Evolutionary conservation across 805 yeast genomes (phyloP), one percentile per base, ranked within the genome.

Genomic region (Metschnikowia gruessii): DNA sequence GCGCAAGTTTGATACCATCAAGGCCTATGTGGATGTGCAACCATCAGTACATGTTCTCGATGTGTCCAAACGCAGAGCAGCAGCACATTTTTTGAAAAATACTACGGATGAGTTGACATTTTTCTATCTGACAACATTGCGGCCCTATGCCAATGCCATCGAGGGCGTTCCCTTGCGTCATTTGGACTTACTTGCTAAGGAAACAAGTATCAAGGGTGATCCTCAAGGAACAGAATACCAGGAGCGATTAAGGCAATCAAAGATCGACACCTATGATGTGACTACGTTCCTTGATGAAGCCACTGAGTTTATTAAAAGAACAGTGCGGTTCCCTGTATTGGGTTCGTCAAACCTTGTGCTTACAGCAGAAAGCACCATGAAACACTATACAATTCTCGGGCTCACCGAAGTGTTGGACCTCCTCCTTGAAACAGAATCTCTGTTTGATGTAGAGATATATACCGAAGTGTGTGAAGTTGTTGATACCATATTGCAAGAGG

Each of bases 81-180:
- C 50, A 3, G 28, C 38, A 4, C 39, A 35, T 6, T 32, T 42
- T 18, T 34, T 48, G 12, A 17, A 16, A 13, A 54, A 55, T 47
- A 17, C 53, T 9, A 34, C 53, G 2, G 12, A n/a, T 2, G 34
- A 35, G 3, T 24, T 55, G 28, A 46, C 49, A 9, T 55, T 52
- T 35, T 42, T 55, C 37, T 55, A 52, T 39, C 55, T 53, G 51
- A 54, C 58, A 13, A 40, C 55, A 9, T 40, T 55, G 37, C 26
- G 40, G 37, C 49, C 49, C 4, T 48, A 51, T 21, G 53, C 49
- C n/a, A 37, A 54, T 42, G 16, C 15, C 22, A 35, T 55, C 10
- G 50, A 54, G 29, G 53, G 53, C 7, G 46, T 52, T 1, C 49
- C 45, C 7, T 29, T 55, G n/a, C 30, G 38, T 15, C 59, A 55